Evolutionary conservation across 2,329 filamentous ascomycete genomes (phyloP).

Genomic region (Aspergillus sp.): DNA sequence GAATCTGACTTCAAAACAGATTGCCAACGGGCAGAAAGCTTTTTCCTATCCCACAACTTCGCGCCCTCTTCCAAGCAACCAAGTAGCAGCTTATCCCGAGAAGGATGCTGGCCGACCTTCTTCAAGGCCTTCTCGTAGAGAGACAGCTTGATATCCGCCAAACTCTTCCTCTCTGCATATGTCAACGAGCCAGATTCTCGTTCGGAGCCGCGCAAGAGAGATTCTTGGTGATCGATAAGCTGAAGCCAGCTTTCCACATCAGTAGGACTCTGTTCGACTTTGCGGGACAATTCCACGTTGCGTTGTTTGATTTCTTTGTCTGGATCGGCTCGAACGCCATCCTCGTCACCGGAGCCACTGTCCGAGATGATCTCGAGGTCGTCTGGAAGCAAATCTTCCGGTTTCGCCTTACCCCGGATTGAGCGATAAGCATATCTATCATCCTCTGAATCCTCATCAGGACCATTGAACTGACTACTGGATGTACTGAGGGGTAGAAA

Average conservation of each 20-base stretch:
- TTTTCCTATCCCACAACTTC: slow-evolving; percentile 69
- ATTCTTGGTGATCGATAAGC: slow-evolving; percentile 76
- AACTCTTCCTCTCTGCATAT: slow-evolving; percentile 63
- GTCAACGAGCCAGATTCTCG: slow-evolving; percentile 44
- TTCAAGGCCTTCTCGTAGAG: slow-evolving; percentile 75
- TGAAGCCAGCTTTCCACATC: slow-evolving; percentile 73
- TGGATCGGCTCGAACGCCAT: slow-evolving; percentile 33
- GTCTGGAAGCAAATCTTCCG: slow-evolving; percentile 43
- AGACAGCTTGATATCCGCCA: slow-evolving; percentile 76
- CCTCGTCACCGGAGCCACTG: slow-evolving; percentile 43
- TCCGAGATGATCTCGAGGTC: slow-evolving; percentile 52
- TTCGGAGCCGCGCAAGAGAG: slow-evolving; percentile 53
- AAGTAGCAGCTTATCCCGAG: slow-evolving; percentile 62
- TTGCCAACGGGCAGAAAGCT: slow-evolving; percentile 64
- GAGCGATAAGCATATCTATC: slow-evolving; percentile 62
- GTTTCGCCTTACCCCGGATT: slow-evolving; percentile 63
- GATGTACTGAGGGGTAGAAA: slow-evolving; percentile 31
- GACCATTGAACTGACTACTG: slow-evolving; percentile 27
- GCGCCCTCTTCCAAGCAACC: slow-evolving; percentile 71
- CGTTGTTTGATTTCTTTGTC: slow-evolving; percentile 45
- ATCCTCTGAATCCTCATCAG: slow-evolving; percentile 43
- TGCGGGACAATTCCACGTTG: slow-evolving; percentile 59
- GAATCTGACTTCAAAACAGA: slow-evolving; percentile 57
- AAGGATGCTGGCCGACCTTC: slow-evolving; percentile 48
- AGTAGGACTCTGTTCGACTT: slow-evolving; percentile 63